These are phyloP conservation scores for Camellia oleifera DNA, from an alignment of 179 eudicot species.

Conservation along the genomic window DNA sequence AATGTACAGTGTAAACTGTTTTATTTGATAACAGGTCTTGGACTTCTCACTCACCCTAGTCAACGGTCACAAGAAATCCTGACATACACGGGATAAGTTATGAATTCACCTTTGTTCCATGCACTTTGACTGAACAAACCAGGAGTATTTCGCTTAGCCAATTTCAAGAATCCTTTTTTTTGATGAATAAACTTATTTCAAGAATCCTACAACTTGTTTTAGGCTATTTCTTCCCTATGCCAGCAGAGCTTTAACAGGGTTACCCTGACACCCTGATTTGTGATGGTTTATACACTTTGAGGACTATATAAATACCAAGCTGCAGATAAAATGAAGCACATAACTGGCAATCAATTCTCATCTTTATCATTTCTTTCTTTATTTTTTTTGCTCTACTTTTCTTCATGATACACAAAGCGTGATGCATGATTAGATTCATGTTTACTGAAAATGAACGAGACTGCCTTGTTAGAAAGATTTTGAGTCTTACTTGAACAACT, in stretches of 20 bases:
- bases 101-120: not conserved
- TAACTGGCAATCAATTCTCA: not conserved
- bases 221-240: not conserved
- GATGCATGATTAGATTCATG: not conserved
- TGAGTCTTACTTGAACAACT: constrained; percentile 47
- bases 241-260: not conserved
- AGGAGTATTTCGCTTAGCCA: not conserved
- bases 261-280: not conserved
- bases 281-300: not conserved
- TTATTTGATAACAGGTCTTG: not conserved
- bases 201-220: constrained; percentile 22
- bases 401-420: not conserved
- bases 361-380: not conserved
- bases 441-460: not conserved
- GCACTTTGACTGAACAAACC: not conserved
- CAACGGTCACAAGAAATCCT: not conserved
- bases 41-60: not conserved
- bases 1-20: not conserved
- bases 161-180: not conserved
- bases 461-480: not conserved
- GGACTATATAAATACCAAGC: not conserved
- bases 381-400: not conserved
- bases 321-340: not conserved
- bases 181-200: constrained; percentile 26
- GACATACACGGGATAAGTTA: not conserved